Evolutionary conservation across 2,329 filamentous ascomycete genomes (phyloP).

Genomic region (Diaporthe longicolla): DNA sequence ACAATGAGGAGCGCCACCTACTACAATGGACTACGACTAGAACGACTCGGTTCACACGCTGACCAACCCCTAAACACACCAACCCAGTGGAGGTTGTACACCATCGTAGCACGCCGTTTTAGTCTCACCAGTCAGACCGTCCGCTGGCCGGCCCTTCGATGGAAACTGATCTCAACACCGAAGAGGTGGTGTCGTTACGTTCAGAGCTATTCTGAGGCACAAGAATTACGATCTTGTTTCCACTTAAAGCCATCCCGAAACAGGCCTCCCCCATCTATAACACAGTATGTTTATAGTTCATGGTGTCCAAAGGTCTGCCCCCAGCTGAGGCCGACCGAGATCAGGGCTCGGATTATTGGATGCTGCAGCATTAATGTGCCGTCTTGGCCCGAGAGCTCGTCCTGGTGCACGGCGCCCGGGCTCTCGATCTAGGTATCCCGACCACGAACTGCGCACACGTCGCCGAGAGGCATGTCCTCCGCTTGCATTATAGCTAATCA

Average conservation of each 20-base stretch:
- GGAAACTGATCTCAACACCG: background rate
- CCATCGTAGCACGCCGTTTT: slow-evolving; percentile 12
- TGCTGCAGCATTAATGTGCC: slow-evolving; percentile 29
- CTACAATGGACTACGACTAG: background rate
- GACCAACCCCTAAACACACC: background rate
- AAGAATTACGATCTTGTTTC: slow-evolving; percentile 15
- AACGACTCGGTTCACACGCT: background rate
- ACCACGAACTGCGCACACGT: background rate
- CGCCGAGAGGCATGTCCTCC: background rate
- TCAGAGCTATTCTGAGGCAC: background rate
- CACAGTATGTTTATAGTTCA: slow-evolving; percentile 3
- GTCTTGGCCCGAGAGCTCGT: slow-evolving; percentile 13
- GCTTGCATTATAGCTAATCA: slow-evolving; percentile 18
- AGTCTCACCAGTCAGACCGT: background rate
- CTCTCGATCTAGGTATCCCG: slow-evolving; percentile 8
- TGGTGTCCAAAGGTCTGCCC: background rate
- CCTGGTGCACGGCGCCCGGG: background rate
- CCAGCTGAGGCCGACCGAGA: slow-evolving; percentile 12
- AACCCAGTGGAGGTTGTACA: background rate
- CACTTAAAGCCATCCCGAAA: slow-evolving; percentile 21
- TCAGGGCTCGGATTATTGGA: slow-evolving; percentile 25
- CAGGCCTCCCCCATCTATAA: slow-evolving; percentile 25
- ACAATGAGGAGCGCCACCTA: background rate
- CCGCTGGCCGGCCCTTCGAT: background rate
- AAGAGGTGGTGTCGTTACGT: background rate